These are phyloP conservation scores for Filobasidium uniguttulatum DNA, from an alignment of 1,284 basidiomycete species.

Conservation along the genomic window DNA sequence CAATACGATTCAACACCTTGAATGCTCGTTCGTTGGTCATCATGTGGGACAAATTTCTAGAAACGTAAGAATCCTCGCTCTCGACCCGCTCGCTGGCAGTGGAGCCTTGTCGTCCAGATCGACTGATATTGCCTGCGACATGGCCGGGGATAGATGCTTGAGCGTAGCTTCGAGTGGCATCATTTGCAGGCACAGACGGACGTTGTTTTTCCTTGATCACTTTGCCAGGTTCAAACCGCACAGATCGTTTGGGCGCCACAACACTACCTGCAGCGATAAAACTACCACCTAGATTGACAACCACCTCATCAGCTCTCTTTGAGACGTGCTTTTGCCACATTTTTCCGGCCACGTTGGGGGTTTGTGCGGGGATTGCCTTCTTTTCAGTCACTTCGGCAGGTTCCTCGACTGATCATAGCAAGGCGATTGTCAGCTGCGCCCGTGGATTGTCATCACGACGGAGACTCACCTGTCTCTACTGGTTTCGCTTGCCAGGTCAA, in stretches of 20 bases:
- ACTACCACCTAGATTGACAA: constrained; percentile 9
- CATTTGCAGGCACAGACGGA: neutral
- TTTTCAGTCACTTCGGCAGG: no score
- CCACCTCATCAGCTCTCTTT: neutral
- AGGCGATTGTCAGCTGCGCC: no score
- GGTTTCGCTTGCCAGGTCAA: constrained; percentile 54
- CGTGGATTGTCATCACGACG: no score
- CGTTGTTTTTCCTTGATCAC: constrained; percentile 4
- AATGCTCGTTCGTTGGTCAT: constrained; percentile 30
- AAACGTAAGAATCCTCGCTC: neutral
- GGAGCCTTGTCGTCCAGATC: no score
- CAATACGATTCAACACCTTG: constrained; percentile 28
- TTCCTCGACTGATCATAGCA: no score
- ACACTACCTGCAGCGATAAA: constrained; percentile 11
- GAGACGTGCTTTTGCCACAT: no score
- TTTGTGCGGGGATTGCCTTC: no score
- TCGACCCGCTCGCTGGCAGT: no score
- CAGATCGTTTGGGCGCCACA: neutral
- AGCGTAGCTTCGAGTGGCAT: neutral
- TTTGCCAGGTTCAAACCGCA: neutral
- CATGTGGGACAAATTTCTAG: constrained; percentile 16
- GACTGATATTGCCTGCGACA: no score
- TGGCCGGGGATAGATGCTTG: no score
- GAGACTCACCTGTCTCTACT: no score
- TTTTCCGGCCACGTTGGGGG: no score